Evolutionary conservation across 371 early-diverging fungal genomes (phyloP), one percentile per base, ranked within the genome.

Genomic region (Mucor piriformis): DNA sequence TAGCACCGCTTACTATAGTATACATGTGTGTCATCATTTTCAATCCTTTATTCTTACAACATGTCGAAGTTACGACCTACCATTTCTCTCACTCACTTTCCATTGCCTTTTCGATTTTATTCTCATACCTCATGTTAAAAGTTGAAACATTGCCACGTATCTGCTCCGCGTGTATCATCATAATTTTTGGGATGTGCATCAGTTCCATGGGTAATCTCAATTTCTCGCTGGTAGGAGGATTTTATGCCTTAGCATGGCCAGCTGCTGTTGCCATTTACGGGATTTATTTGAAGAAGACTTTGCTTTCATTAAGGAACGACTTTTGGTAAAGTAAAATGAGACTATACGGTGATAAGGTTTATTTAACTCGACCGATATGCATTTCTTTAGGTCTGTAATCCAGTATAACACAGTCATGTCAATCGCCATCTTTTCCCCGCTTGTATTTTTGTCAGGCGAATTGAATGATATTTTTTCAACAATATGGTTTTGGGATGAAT

Each of bases 271-370:
- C 85, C 0, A 58, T 86, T 18, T 85, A 86, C 62, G 82, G 83
- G 8, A 79, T 86, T 49, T 85, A 83, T 59, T 76, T 86, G 27
- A 85, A 86, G 64, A 85, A 84, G 74, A 79, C 81, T 4, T 67
- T 86, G 4, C 16, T 29, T 3, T 37, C 75, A 16, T 75, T 85
- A 18, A 84, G 75, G n/a, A 83, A 83, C 63, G 74, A 85, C 44
- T 69, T 84, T 46, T 84, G 87, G 87, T 59, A 50, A 21, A 6
- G 15, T 1, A 23, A 13, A 3, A 16, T 33, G 18, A 1, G 5
- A 21, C 37, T 8, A 40, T 15, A 6, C 24, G 4, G 6, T 38
- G 6, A 18, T 38, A 38, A 38, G 1, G n/a, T 6, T n/a, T 1
- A 1, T 18, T 42, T 8, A 42, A 42, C 20, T n/a, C 42, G 10